phyloP scores from a whole-genome alignment of 495 filamentous ascomycete species.

The Apiosordaria backusii region DNA sequence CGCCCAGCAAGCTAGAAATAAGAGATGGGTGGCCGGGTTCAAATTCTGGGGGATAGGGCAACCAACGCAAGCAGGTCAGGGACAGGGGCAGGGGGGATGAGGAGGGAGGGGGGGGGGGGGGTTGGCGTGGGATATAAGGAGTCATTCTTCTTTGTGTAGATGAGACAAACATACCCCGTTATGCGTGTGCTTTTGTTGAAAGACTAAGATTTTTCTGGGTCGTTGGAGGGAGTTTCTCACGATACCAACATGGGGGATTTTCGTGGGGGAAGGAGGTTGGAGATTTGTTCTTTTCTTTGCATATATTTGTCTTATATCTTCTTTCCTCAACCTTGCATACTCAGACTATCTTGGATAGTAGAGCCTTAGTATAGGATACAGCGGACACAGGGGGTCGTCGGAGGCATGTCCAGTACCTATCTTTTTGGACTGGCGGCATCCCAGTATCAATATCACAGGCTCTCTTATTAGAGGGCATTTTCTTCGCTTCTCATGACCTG shows the following conservation, averaged over 20 bases:
- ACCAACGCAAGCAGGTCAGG: conserved; percentile 1
- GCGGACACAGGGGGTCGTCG: background rate
- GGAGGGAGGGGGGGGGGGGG: background rate
- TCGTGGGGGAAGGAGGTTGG: background rate
- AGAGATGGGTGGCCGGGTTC: background rate
- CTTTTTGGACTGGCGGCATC: background rate
- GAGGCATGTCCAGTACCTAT: background rate
- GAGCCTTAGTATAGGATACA: background rate
- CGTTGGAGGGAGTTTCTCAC: background rate
- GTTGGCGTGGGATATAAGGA: background rate
- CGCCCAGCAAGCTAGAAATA: background rate
- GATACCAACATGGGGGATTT: background rate
- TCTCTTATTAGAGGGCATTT: too few species aligned
- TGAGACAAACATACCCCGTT: conserved; percentile 7
- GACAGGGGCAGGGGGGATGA: background rate
- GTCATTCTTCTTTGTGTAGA: conserved; percentile 6
- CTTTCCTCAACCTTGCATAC: background rate
- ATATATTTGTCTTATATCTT: background rate
- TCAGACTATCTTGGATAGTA: background rate
- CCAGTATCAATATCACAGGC: background rate
- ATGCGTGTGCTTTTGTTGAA: background rate
- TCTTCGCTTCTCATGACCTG: too few species aligned
- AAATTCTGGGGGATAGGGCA: conserved; percentile 1
- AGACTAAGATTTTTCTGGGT: background rate
- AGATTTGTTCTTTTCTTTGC: conserved; percentile 2